Percentiles rank a stretch among this genome's conserved stretches.
These are phyloP conservation scores for Calycina herbarum DNA, from an alignment of 2,329 filamentous ascomycete genomes.

Conservation along the genomic window DNA sequence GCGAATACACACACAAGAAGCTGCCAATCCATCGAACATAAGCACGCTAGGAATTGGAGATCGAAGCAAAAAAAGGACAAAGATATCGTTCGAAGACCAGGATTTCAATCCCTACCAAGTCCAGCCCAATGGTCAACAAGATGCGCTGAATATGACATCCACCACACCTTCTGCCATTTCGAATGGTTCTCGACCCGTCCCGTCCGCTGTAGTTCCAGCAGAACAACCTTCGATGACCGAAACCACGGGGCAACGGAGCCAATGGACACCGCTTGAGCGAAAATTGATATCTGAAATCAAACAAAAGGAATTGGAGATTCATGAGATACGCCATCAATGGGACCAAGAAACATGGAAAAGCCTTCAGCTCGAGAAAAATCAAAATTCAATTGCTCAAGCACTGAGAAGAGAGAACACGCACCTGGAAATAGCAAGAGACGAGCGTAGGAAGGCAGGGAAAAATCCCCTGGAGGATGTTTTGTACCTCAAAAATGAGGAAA, in stretches of 20 bases:
- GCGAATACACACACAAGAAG: not conserved
- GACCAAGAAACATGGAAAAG: not conserved
- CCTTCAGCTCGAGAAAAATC: not conserved
- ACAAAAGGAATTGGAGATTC: not conserved
- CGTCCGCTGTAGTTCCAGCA: no score
- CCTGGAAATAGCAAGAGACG: not conserved
- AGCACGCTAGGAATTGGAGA: not conserved
- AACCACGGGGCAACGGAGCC: no score
- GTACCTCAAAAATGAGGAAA: not conserved
- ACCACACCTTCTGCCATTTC: no score
- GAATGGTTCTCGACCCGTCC: no score
- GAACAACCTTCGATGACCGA: no score
- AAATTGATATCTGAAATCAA: not conserved
- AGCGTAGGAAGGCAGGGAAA: not conserved
- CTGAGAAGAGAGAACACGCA: not conserved
- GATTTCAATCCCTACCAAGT: not conserved
- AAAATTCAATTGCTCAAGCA: no score
- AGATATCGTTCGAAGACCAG: not conserved
- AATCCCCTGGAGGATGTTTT: not conserved
- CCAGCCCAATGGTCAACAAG: not conserved
- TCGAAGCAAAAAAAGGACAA: not conserved
- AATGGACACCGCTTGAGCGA: not conserved
- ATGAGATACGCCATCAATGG: not conserved
- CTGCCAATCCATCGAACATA: not conserved
- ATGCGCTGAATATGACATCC: not conserved